These are phyloP conservation scores for Aspergillus conjunctus DNA, from an alignment of 495 filamentous ascomycete species.

Conservation along the genomic window DNA sequence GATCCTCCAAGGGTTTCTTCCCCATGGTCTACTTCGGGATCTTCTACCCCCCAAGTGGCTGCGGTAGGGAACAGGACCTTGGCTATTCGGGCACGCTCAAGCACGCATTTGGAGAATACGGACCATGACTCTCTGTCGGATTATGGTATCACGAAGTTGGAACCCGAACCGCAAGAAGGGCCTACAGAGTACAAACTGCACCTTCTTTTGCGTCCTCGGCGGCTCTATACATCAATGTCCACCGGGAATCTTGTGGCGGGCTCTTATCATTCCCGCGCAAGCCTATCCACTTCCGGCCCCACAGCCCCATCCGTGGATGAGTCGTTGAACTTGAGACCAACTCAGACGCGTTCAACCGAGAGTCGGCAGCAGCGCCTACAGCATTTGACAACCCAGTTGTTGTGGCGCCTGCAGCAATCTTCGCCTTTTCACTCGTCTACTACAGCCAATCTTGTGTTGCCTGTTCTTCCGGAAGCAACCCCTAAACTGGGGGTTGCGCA, in stretches of 20 bases:
- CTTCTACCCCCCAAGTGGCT: constrained; percentile 41
- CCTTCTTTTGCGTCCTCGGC: constrained; percentile 77
- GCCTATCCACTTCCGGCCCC: constrained; percentile 26
- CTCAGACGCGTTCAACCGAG: constrained; percentile 37
- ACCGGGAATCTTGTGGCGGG: constrained; percentile 62
- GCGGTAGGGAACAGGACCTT: constrained; percentile 25
- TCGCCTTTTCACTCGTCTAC: constrained; percentile 83
- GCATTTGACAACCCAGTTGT: constrained; percentile 88
- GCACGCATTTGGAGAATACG: constrained; percentile 31
- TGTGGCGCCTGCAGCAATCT: constrained; percentile 95
- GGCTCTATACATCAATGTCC: constrained; percentile 65
- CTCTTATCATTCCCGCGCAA: constrained; percentile 57
- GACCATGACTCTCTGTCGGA: constrained; percentile 60
- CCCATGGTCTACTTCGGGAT: constrained; percentile 71
- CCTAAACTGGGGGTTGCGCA: constrained; percentile 54
- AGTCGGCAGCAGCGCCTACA: constrained; percentile 81
- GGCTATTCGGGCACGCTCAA: constrained; percentile 33
- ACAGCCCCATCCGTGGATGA: constrained; percentile 26
- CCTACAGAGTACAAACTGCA: constrained; percentile 97
- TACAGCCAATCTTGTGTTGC: constrained; percentile 69
- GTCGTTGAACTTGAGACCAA: constrained; percentile 29
- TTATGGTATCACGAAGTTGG: constrained; percentile 73
- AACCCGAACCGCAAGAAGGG: constrained; percentile 90
- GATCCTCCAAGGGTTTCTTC: constrained; percentile 85
- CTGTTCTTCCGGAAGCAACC: constrained; percentile 66